Base-by-base conservation (phyloP, 345 rosid genomes). In the Populus alba region DNA sequence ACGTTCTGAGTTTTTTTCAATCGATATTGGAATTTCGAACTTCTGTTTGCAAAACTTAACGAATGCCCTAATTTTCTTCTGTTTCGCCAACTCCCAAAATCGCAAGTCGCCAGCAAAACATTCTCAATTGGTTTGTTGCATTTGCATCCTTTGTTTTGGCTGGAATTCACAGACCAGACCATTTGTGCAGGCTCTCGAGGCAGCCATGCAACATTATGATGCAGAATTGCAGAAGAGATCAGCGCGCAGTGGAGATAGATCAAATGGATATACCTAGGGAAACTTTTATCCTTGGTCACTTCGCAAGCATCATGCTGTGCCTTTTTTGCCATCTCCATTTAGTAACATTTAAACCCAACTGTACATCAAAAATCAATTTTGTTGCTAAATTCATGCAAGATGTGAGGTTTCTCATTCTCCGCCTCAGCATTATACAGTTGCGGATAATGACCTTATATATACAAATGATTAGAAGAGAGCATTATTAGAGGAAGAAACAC, bases 171-270 rank as follows among this genome's bases (percentile, higher is more conserved):
- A 27, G 39, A 47, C 23, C 6, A 15, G 25, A 12, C 41, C 22
- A 45, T 41, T 45, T 71, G 12, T 75, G 71, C 82, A 79, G 85
- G 83, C 83, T 15, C 41, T 83, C 23, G 83, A 83, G 71, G 83
- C 83, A 20, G 83, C 85, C 3, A 76, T 83, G 85, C 85, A 83
- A 70, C 85, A 79, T 68, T 73, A 83, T 38, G 85, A 83, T 37
- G 80, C 82, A 59, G 82, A 83, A 71, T 20, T 76, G 83, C 82
- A 83, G 71, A 79, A 73, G 75, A 79, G 85, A 43, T 37, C 71
- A 8, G 74, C 80, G 1, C 76, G 51, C 74, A 67, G 73, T 45
- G 82, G 70, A 65, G 82, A 75, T 25, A 70, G 73, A 69, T 78
- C 83, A 38, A 79, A 79, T 61, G 85, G 85, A n/a, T 63, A 83